Conservation (phyloP, 495 filamentous ascomycete genomes). For the Xylaria cubensis region DNA sequence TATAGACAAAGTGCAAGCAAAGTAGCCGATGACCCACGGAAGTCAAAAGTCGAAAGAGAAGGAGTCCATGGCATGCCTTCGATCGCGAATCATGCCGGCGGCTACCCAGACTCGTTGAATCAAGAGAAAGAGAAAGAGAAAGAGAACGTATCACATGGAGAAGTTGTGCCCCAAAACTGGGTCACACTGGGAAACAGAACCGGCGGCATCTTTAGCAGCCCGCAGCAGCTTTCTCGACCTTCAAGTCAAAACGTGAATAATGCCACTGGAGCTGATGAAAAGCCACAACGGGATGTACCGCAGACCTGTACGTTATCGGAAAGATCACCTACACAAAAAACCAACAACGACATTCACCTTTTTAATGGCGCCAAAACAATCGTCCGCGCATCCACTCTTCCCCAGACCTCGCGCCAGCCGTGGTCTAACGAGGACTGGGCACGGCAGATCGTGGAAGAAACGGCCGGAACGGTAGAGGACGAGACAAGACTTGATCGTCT, state of each 20-base stretch:
- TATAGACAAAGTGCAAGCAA: not conserved
- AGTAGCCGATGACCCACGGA: not conserved
- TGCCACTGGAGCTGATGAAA: not conserved
- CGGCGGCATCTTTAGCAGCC: not conserved
- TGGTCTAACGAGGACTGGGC: slow-evolving; percentile 8
- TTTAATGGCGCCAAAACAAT: not conserved
- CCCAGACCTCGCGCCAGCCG: not conserved
- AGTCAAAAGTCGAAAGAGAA: not conserved
- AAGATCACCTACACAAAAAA: not conserved
- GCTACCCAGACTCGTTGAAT: not conserved
- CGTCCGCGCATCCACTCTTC: slow-evolving; percentile 6
- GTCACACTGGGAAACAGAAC: not conserved
- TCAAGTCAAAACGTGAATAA: not conserved
- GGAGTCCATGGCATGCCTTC: not conserved
- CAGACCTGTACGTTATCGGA: not conserved
- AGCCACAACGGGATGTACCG: not conserved
- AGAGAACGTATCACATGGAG: not conserved
- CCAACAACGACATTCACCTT: not conserved
- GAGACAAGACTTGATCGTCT: not conserved
- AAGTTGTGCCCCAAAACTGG: not conserved
- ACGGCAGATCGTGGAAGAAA: slow-evolving; percentile 13
- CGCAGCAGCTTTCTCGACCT: not conserved
- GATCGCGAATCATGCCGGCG: not conserved
- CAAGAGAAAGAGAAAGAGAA: not conserved
- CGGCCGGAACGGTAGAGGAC: not conserved